Evolutionary conservation across 2,329 filamentous ascomycete species (phyloP).

Genomic region (Scolecobasidium constrictum): DNA sequence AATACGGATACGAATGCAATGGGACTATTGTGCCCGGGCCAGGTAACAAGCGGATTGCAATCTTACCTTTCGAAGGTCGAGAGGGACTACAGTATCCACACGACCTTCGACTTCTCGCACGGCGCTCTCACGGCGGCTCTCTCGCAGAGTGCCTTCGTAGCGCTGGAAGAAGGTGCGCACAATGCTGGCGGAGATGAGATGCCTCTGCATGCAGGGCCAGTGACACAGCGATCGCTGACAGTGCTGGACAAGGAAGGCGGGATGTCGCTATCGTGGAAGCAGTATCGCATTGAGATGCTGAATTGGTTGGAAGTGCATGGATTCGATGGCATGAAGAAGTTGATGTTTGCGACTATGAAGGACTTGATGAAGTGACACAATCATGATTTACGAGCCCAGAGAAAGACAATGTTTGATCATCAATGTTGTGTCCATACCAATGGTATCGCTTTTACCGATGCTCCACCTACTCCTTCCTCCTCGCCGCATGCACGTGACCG

Average conservation of each 20-base stretch:
- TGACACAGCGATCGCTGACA: slow-evolving; percentile 55
- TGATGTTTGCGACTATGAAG: slow-evolving; percentile 77
- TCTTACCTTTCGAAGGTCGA: slow-evolving; percentile 30
- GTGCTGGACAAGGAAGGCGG: slow-evolving; percentile 56
- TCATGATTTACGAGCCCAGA: too few relatives aligned
- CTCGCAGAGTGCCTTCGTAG: slow-evolving; percentile 35
- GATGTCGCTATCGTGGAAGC: slow-evolving; percentile 56
- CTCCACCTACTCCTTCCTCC: too few relatives aligned
- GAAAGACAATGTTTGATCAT: too few relatives aligned
- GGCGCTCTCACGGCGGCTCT: slow-evolving; percentile 34
- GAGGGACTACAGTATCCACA: slow-evolving; percentile 25
- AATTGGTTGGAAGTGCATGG: slow-evolving; percentile 54
- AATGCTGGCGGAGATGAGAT: slow-evolving; percentile 16
- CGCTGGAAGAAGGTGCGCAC: slow-evolving; percentile 29
- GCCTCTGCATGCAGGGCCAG: slow-evolving; percentile 38
- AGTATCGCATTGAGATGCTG: slow-evolving; percentile 65
- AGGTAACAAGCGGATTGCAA: slow-evolving; percentile 30
- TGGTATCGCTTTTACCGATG: too few relatives aligned
- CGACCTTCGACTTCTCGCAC: slow-evolving; percentile 37
- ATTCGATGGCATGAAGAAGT: slow-evolving; percentile 52
- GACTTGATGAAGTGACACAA: slow-evolving; percentile 52
- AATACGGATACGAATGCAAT: slow-evolving; percentile 49
- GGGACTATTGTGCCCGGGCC: slow-evolving; percentile 39
- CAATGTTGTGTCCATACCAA: too few relatives aligned
- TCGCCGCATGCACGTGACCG: too few relatives aligned